Evolutionary conservation across 1,284 basidiomycete genomes (phyloP), one percentile per base, ranked within the genome.

Genomic region (Cryptococcus sp.): DNA sequence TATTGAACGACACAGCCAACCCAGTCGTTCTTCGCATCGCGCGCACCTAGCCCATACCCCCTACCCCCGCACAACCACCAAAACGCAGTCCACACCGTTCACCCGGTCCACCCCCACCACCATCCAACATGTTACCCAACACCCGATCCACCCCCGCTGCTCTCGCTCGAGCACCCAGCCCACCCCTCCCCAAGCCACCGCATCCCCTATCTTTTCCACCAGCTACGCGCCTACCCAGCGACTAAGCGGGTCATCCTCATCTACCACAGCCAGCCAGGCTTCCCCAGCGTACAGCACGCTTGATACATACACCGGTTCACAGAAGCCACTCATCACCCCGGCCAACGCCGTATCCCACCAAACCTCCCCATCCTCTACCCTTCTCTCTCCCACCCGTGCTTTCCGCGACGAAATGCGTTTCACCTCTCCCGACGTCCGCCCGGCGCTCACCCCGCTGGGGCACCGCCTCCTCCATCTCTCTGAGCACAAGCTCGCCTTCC

Each of bases 391-490:
- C 6, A 38, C 45, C 35, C 48, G 35, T 13, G 45, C 16, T 23
- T 35, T 28, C 13, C 46, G 43, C 40, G 52, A 55, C 56, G 57
- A 61, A 33, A 75, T 75, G 73, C 66, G 68, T 38, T 75, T 74
- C 66, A 57, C 62, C 8, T 65, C 64, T 43, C 52, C 61, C 28
- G 51, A 56, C 46, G 44, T 65, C 21, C 61, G 64, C 18, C 70
- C 71, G 28, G 49, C 64, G 40, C 66, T 75, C 50, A 75, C 73
- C 52, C 72, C 73, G 6, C 59, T 74, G 11, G 73, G 73, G 33
- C 61, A 66, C 56, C 63, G 71, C 45, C 67, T 75, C 47, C 67
- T 75, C 36, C 52, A 58, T 52, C 55, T 74, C 43, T 75, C 73
- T 48, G 67, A 71, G 59, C 53, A 46, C 37, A 75, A 75, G 63